Base-by-base conservation (phyloP, 78 protist genomes). In the Bigelowiella natans region DNA sequence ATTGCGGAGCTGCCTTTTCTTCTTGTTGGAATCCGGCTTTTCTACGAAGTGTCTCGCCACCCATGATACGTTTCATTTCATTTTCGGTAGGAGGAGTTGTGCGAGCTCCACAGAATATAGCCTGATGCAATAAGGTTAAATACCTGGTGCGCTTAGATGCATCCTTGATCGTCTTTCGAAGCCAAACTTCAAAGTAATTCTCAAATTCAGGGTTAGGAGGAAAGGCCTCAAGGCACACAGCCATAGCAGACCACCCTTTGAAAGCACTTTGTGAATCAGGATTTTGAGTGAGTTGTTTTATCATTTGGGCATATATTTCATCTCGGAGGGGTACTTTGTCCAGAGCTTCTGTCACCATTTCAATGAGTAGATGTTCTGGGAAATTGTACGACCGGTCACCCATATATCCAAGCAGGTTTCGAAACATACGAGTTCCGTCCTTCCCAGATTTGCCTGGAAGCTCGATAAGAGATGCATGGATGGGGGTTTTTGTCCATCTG, bases 171-270 rank as follows among this genome's bases (percentile, higher is more conserved):
- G 36, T 85, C 51, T 34, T 85, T 7, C 87, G 87, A 37, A 87
- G 3, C 89, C 89, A 87, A 11, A 40, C 11, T 40, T 87, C 89
- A 29, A 87, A 87, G 64, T 87, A 87, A 40, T 87, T 87, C 36
- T 87, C 89, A n/a, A 87, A 87, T n/a, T 87, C 89, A 29, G 40
- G 40, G 38, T 29, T 40, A 30, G 89, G 89, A 30, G 89, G 28
- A 40, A 87, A 87, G 26, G 89, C 36, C 83, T 87, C 89, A n/a
- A 87, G 36, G n/a, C 40, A 39, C 3, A 87, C 40, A 7, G 64
- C 89, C 37, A 87, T 31, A 37, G 36, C 36, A 2, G 40, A 34
- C 89, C 89, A 87, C 2, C 89, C 89, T 7, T 39, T 38, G 11
- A 34, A 29, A n/a, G 36, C 7, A 30, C 39, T 31, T 11, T 7